Base-by-base conservation (phyloP, 495 filamentous ascomycete species). In the Aspergillus mulundensis region DNA sequence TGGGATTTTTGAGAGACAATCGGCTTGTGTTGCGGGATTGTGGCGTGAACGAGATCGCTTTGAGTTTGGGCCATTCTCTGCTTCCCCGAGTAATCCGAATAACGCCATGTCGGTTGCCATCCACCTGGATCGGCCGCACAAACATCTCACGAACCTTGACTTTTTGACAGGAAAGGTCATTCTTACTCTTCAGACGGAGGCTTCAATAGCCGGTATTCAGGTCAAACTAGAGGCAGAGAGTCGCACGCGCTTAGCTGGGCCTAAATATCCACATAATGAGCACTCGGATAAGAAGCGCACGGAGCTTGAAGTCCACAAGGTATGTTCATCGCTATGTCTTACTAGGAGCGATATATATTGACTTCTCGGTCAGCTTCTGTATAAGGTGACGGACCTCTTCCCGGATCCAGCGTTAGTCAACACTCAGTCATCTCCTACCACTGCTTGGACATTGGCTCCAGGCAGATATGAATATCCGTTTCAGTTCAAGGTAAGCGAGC, bases 181-280 rank as follows among this genome's bases (percentile, higher is more conserved):
- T 12, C 70, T 98, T 47, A 69, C 73, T 16, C 76, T 91, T 7
- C 68, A 66, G 10, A 83, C 81, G 23, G 81, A 85, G 52, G 82
- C 89, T 54, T 81, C 83, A 24, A 78, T 98, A 44, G 81, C 86
- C 24, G 82, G 83, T 12, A 87, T 98, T 50, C 81, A 91, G 40
- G 93, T 96, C 59, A 98, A 98, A 75, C 81, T 98, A 34, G 93
- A 98, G 67, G 94, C 92, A 51, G 91, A 95, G 69, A 89, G 87
- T 60, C 79, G 80, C 45, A 91, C 90, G 18, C 80, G 83, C 41
- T 66, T 88, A 67, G 58, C 74, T 70, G 60, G 75, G 23, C 64
- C 71, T 52, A 62, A 83, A 77, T 63, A 83, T 74, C 68, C 83
- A 74, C 75, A 87, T 78, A 65, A 81, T 86, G 77, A 80, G 23